Base-by-base conservation (phyloP, 306 rosid species). In the Benincasa hispida region DNA sequence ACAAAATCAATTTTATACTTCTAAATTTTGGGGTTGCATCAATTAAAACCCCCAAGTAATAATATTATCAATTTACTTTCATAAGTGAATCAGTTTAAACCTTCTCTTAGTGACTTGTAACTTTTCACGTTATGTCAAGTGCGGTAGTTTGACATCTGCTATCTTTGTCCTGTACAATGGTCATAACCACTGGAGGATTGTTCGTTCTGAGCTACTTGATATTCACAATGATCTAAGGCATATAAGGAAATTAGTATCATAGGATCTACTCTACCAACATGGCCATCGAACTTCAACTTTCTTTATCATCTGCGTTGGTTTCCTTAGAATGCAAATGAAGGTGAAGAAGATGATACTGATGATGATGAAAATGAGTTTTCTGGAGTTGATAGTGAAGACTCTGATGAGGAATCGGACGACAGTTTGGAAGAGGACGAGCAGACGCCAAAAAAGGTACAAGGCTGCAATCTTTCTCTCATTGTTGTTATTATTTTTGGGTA, bases 371-470 rank as follows among this genome's bases (percentile, higher is more conserved):
- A 74, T 32, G 63, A 74, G 18, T 27, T 21, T 53, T 53, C 24
- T 10, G 63, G 59, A 15, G 63, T 25, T 13, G 67, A 34, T 8
- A 54, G 72, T 21, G 78, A 78, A 8, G 80, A 68, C 24, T 27
- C 37, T 10, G 86, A 77, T 3, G 85, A 89, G 2, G 88, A 84
- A 48, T 72, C 61, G 34, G 83, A 78, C 61, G 83, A 81, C 70
- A 79, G 85, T 22, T 86, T 75, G 51, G 80, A 76, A 32, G 86
- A 85, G 72, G 87, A 81, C 41, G 85, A 87, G 75, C 86, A 85
- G 80, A 84, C 87, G 48, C 89, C 81, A 8, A 78, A 78, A 55
- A 89, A 86, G 89, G 96, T 91, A 80, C 15, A 1, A 14, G 75
- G 19, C 75, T 69, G 75, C 57, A 37, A 69, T 67, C 74, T 39